Conservation (phyloP, 2,329 filamentous ascomycete genomes). For the Arthrobotrys conoides region DNA sequence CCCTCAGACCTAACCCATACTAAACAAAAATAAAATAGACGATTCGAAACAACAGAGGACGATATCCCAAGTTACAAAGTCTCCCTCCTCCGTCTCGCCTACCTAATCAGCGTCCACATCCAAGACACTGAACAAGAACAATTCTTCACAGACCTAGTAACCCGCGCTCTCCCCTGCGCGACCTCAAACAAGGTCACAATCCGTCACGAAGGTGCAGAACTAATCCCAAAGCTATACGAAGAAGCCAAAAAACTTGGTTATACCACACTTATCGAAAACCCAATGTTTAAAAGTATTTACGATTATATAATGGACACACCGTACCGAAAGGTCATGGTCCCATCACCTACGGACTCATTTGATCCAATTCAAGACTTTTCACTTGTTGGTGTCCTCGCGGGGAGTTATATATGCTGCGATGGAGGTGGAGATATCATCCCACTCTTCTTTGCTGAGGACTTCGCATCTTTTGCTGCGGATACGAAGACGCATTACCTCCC, state of each 20-base stretch:
- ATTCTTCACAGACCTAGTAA: constrained; percentile 66
- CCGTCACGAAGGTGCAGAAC: constrained; percentile 71
- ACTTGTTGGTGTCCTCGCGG: constrained; percentile 62
- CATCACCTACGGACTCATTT: constrained; percentile 62
- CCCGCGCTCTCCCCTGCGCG: constrained; percentile 62
- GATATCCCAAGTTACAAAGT: constrained; percentile 52
- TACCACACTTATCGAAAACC: constrained; percentile 60
- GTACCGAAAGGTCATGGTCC: constrained; percentile 62
- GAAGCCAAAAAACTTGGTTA: constrained; percentile 61
- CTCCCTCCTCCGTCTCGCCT: constrained; percentile 61
- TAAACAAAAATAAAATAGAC: constrained; percentile 11
- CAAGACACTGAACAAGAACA: constrained; percentile 62
- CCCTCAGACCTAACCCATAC: not conserved
- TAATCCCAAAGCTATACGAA: constrained; percentile 67
- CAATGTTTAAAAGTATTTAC: constrained; percentile 61
- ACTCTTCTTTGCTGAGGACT: constrained; percentile 56
- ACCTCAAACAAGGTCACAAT: constrained; percentile 71
- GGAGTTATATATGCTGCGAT: constrained; percentile 62
- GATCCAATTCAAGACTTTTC: constrained; percentile 62
- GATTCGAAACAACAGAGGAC: constrained; percentile 49
- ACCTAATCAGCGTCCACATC: constrained; percentile 62
- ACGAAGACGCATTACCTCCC: constrained; percentile 54
- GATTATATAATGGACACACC: constrained; percentile 61
- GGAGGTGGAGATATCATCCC: constrained; percentile 61
- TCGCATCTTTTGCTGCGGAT: constrained; percentile 6